phyloP scores from a whole-genome alignment of 768 basidiomycete species.

The Mycena epipterygia region DNA sequence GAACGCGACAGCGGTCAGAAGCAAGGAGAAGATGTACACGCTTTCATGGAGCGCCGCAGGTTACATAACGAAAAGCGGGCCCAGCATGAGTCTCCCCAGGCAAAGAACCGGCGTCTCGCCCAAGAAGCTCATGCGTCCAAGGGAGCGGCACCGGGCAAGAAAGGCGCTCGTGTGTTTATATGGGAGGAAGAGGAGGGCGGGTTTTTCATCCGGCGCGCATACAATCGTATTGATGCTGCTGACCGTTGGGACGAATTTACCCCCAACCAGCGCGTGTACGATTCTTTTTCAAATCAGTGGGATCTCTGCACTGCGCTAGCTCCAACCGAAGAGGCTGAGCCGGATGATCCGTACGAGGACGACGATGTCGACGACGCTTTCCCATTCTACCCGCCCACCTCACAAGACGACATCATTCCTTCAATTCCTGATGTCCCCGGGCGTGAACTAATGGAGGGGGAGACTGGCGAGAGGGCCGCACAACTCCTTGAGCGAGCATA shows the following conservation, averaged over 20 bases:
- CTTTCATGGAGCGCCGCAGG: slow-evolving; percentile 29
- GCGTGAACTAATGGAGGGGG: slow-evolving; percentile 12
- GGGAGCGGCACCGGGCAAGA: slow-evolving; percentile 27
- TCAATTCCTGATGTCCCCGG: slow-evolving; percentile 31
- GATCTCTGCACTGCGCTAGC: slow-evolving; percentile 30
- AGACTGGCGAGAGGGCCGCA: slow-evolving; percentile 24
- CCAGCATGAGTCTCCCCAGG: slow-evolving; percentile 14
- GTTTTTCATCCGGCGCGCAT: slow-evolving; percentile 28
- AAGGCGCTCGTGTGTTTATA: slow-evolving; percentile 27
- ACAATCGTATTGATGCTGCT: slow-evolving; percentile 17
- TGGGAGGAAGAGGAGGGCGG: slow-evolving; percentile 32
- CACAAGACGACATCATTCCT: slow-evolving; percentile 8
- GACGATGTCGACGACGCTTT: slow-evolving; percentile 18
- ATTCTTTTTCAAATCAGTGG: slow-evolving; percentile 30
- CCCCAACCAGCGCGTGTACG: slow-evolving; percentile 26
- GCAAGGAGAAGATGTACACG: slow-evolving; percentile 26
- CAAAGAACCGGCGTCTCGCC: slow-evolving; percentile 12
- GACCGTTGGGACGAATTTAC: slow-evolving; percentile 32
- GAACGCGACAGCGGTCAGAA: slow-evolving; percentile 32
- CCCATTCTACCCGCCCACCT: background rate
- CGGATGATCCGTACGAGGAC: slow-evolving; percentile 1
- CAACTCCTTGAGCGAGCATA: slow-evolving; percentile 23
- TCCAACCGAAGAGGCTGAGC: slow-evolving; percentile 20
- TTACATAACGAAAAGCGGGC: slow-evolving; percentile 25
- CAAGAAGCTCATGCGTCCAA: slow-evolving; percentile 17